Evolutionary conservation across 2,329 filamentous ascomycete species (phyloP), one percentile per base, ranked within the genome.

Genomic region (Thielaviopsis euricoi): DNA sequence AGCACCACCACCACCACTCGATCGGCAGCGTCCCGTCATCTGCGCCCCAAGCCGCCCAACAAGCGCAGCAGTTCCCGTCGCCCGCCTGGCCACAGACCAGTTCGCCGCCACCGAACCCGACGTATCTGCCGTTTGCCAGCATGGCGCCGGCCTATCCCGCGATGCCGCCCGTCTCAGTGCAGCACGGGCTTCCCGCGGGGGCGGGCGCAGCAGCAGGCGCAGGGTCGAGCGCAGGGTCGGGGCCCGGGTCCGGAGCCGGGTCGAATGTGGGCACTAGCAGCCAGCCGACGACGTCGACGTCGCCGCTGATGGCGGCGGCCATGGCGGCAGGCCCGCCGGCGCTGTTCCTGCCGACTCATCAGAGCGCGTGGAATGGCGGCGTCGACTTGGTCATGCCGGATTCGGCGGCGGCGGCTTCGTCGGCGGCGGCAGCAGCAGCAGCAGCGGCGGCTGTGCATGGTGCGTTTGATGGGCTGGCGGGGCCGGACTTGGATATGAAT

Each of bases 371-470:
- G 50, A 37, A 48, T 26, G 50, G 50, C 25, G 29, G 55, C 26
- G 26, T 48, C 21, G 46, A 53, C 50, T 23, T 56, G 48, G 53
- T 52, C 15, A 49, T 37, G 50, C 22, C 52, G 29, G 55, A 57
- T 54, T 2, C 29, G 2, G 9, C 29, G 29, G 29, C 29, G 33
- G 53, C 21, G 19, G 52, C 19, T 51, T 51, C 29, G 12, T 6
- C 29, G 7, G 29, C 29, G 2, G 29, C 29, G 29, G 29, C 29
- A 10, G 29, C 29, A 10, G 25, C 25, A 7, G 25, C 25, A 26
- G 29, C 29, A 10, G 4, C 29, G 29, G 29, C 29, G 29, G 9
- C 29, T 6, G 29, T 33, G 29, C 29, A 33, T 33, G 29, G 29
- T 10, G 29, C 29, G 29, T 33, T 33, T 33, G 29, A 33, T 33